Evolutionary conservation across 768 basidiomycete species (phyloP).

Genomic region (Naganishia friedmannii): DNA sequence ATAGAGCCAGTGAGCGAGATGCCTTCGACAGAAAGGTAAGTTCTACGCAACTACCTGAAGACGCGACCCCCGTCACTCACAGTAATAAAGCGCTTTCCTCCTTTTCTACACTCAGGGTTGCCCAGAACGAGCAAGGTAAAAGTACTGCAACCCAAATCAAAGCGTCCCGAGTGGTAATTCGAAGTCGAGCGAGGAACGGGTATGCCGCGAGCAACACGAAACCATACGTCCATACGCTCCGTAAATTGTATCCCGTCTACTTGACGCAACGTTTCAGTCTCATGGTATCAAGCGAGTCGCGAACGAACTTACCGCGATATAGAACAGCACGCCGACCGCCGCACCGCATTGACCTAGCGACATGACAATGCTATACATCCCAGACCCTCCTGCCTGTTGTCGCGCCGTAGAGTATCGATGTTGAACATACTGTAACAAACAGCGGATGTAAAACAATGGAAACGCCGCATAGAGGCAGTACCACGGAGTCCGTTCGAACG

Average conservation of each 20-base stretch:
- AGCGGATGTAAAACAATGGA: conserved; percentile 73
- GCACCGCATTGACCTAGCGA: background rate
- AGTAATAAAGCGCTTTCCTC: conserved; percentile 62
- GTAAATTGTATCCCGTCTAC: conserved; percentile 68
- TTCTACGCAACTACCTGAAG: background rate
- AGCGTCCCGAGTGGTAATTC: background rate
- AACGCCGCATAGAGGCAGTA: conserved; percentile 74
- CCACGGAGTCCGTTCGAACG: conserved; percentile 65
- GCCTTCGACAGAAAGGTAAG: background rate
- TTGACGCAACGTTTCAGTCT: background rate
- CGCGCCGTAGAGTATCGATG: background rate
- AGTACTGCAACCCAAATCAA: conserved; percentile 31
- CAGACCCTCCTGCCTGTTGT: too few relatives aligned
- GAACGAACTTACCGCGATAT: conserved; percentile 4
- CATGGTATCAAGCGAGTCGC: background rate
- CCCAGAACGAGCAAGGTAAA: conserved; percentile 61
- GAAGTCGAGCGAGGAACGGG: background rate
- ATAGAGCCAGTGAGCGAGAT: conserved; percentile 15
- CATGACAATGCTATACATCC: background rate
- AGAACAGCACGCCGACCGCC: conserved; percentile 4
- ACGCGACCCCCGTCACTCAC: conserved; percentile 54
- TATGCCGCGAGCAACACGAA: conserved; percentile 60
- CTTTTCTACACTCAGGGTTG: conserved; percentile 70
- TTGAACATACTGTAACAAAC: conserved; percentile 53
- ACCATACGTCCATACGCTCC: conserved; percentile 70